Conservation (phyloP, 768 basidiomycete species). For the Tremella fuciformis region DNA sequence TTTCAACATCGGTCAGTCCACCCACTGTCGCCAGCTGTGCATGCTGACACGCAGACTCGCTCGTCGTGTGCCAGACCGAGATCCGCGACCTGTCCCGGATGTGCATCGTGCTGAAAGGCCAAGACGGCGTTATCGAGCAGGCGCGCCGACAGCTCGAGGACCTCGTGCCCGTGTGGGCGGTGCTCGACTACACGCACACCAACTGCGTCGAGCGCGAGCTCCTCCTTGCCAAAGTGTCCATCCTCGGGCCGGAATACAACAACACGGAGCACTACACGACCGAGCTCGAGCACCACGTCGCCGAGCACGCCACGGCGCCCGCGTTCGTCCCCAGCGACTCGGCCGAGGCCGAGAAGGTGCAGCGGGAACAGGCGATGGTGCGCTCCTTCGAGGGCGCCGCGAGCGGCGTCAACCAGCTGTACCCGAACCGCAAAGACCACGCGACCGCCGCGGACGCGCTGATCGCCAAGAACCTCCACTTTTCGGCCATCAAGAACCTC, state of each 20-base stretch:
- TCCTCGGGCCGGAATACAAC: constrained; percentile 87
- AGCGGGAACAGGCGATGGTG: constrained; percentile 69
- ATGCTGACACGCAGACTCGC: constrained; percentile 68
- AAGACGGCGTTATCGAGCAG: constrained; percentile 97
- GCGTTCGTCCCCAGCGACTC: constrained; percentile 69
- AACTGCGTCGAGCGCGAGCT: constrained; percentile 87
- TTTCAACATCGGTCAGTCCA: constrained; percentile 65
- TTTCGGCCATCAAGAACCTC: constrained; percentile 81
- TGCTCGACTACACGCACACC: constrained; percentile 94
- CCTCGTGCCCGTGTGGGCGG: constrained; percentile 98
- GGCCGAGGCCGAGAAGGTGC: constrained; percentile 56
- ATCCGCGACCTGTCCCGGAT: constrained; percentile 94
- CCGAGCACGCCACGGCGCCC: constrained; percentile 60
- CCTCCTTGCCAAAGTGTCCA: constrained; percentile 92
- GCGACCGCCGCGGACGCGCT: constrained; percentile 73
- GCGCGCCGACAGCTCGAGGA: constrained; percentile 94
- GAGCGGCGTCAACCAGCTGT: constrained; percentile 52
- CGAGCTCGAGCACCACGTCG: constrained; percentile 54
- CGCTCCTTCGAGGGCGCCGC: constrained; percentile 68
- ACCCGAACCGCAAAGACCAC: constrained; percentile 24
- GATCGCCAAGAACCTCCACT: constrained; percentile 80
- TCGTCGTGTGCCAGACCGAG: constrained; percentile 97
- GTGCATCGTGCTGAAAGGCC: constrained; percentile 94
- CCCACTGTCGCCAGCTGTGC: too few species aligned
- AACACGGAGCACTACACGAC: constrained; percentile 85